Conservation (phyloP, 495 filamentous ascomycete species). For the Podospora conica region DNA sequence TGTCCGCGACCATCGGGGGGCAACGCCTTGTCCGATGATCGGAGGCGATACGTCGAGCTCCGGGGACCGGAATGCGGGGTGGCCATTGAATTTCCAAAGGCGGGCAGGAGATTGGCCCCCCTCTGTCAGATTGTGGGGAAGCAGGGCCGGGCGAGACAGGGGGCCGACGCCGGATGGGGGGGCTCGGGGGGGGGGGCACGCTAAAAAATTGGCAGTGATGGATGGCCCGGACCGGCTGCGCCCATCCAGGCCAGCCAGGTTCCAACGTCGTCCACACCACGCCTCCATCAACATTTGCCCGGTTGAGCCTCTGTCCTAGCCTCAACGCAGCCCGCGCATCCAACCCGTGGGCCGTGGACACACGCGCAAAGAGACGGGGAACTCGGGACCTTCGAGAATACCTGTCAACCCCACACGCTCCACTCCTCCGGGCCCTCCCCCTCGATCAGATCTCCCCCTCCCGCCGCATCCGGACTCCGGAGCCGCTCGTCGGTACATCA, state of each 20-base stretch:
- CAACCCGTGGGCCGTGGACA: background rate
- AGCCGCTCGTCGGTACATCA: background rate
- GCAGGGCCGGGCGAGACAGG: background rate
- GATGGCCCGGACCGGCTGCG: background rate
- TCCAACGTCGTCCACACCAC: background rate
- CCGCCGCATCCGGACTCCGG: background rate
- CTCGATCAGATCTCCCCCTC: background rate
- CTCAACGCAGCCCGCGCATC: background rate
- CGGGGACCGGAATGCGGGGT: conserved; percentile 38
- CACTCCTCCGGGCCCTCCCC: background rate
- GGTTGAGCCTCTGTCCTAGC: background rate
- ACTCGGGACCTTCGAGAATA: background rate
- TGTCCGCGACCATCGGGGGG: conserved; percentile 7
- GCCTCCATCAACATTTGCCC: background rate
- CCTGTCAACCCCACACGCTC: background rate
- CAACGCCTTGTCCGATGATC: conserved; percentile 23
- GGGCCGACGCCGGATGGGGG: background rate
- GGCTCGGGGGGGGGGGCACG: background rate
- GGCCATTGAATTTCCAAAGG: conserved; percentile 29
- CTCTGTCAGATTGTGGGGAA: background rate
- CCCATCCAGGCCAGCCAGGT: background rate
- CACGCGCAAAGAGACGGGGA: background rate
- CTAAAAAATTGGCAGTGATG: background rate
- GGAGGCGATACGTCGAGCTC: conserved; percentile 23
- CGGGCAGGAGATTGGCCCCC: conserved; percentile 20